Base-by-base conservation (phyloP, 2,329 filamentous ascomycete genomes). In the Penicillium sp. region DNA sequence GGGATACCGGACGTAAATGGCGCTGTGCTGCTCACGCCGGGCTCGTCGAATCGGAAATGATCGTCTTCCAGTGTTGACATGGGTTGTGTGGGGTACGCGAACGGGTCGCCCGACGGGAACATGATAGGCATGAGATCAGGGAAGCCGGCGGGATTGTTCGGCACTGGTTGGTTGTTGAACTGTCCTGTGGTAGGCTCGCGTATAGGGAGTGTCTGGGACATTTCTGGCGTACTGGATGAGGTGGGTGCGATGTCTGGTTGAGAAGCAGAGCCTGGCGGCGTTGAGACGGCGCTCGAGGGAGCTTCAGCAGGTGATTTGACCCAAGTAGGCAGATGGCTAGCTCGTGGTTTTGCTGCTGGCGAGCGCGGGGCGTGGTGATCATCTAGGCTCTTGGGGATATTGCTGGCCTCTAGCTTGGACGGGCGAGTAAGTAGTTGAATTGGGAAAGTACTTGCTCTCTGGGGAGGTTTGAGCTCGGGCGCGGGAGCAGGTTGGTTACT, bases 121-220 rank as follows among this genome's bases (percentile, higher is more conserved):
- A 83, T 83, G 67, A 83, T 80, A 8, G 78, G 79, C 75, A 80
- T 81, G 45, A 83, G 71, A 66, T 83, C 81, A 1, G 80, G 80
- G 17, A 83, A 73, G 58, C 76, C 75, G 44, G 64, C 65, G 7
- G 68, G 56, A 52, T 71, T 62, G 54, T 71, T 74, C 35, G 70
- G 69, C 57, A 78, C 73, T 45, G 72, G 74, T 44, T 75, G 76
- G 13, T 76, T 64, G 15, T 54, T 56, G 61, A 74, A 77, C 17
- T 70, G 68, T 38, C 71, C 64, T 29, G 66, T 63, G 7, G 73
- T 67, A 13, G 65, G 52, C 9, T 75, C 71, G 41, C 69, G 70
- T 15, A 66, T 64, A 31, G 69, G 59, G 45, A 73, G 56, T 5
- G 70, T 66, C 21, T 67, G 60, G 4, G 67, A 62, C 52, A 72